A percentile compares a stretch with the other conserved stretches of the same genome.
Evolutionary conservation across 345 rosid species (phyloP).

Genomic region (Balakata baccata): DNA sequence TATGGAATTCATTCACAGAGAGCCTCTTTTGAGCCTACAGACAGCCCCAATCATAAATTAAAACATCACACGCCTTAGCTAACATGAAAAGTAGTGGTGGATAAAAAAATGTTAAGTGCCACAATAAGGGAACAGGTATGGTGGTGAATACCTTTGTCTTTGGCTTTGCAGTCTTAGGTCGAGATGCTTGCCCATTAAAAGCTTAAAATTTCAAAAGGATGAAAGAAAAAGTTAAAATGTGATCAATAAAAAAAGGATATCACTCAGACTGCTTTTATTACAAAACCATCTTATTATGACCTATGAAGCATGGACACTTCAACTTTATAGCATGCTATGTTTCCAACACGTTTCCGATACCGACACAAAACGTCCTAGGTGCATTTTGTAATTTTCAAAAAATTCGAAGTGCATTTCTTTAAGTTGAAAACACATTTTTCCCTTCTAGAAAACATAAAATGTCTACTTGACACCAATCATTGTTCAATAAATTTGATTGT

Average conservation of each 20-base stretch:
- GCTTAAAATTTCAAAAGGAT: conserved; percentile 27
- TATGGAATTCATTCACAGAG: conserved; percentile 30
- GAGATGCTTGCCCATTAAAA: conserved; percentile 69
- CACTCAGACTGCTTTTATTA: background rate
- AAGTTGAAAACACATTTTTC: too few species aligned
- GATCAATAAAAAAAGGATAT: background rate
- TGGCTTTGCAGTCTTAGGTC: conserved; percentile 51
- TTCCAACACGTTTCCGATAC: too few species aligned
- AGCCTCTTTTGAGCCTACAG: too few species aligned
- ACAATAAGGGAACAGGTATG: conserved; percentile 8
- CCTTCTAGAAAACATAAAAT: too few species aligned
- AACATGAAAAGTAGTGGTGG: background rate
- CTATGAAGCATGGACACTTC: too few species aligned
- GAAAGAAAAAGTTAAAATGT: conserved; percentile 10
- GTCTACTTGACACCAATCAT: too few species aligned
- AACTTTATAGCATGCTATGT: too few species aligned
- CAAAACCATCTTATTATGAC: background rate
- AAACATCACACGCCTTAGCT: conserved; percentile 2
- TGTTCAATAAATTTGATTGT: too few species aligned
- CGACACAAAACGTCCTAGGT: too few species aligned
- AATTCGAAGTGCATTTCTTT: too few species aligned
- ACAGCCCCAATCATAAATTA: conserved; percentile 15
- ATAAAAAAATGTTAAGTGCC: conserved; percentile 15
- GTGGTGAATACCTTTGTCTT: conserved; percentile 56
- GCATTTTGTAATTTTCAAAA: too few species aligned